These are phyloP conservation scores for Cladophialophora psammophila DNA, from an alignment of 2,329 filamentous ascomycete species.

Conservation along the genomic window DNA sequence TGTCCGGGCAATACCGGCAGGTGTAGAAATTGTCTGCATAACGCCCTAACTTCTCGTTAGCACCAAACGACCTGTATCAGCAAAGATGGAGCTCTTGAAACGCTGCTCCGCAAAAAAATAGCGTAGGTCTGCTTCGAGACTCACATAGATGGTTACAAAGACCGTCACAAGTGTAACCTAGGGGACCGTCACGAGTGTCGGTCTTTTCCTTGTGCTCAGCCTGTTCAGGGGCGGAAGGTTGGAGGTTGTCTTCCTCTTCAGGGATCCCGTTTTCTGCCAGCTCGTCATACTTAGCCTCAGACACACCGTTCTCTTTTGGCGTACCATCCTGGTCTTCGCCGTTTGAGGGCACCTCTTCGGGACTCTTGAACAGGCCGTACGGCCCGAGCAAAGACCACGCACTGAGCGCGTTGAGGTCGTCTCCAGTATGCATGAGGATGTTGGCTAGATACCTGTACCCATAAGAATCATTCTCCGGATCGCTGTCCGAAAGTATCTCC, in stretches of 20 bases:
- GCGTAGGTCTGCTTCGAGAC: neutral
- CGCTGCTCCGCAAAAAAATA: neutral
- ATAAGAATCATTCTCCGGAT: conserved; percentile 42
- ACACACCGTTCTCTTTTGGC: neutral
- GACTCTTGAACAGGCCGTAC: conserved; percentile 13
- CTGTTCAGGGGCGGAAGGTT: neutral
- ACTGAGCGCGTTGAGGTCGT: conserved; percentile 42
- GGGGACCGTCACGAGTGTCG: conserved; percentile 13
- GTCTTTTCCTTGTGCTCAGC: neutral
- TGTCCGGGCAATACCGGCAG: conserved; percentile 43
- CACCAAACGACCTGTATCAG: neutral
- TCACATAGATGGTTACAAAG: conserved; percentile 35
- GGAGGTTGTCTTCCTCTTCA: neutral
- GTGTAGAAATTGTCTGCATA: conserved; percentile 42
- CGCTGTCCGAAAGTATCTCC: conserved; percentile 44
- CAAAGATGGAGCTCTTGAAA: neutral
- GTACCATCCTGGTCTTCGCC: conserved; percentile 7
- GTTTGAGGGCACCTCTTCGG: conserved; percentile 4
- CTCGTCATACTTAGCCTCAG: neutral
- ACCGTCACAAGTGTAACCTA: conserved; percentile 31
- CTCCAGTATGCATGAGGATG: conserved; percentile 39
- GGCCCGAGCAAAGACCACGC: conserved; percentile 43
- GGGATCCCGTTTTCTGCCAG: neutral
- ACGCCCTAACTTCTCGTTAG: neutral
- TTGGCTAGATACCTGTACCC: conserved; percentile 40